Percentiles rank a stretch among this genome's conserved stretches.
phyloP scores from a whole-genome alignment of 495 filamentous ascomycete species.

The Pyrenula aspistea region DNA sequence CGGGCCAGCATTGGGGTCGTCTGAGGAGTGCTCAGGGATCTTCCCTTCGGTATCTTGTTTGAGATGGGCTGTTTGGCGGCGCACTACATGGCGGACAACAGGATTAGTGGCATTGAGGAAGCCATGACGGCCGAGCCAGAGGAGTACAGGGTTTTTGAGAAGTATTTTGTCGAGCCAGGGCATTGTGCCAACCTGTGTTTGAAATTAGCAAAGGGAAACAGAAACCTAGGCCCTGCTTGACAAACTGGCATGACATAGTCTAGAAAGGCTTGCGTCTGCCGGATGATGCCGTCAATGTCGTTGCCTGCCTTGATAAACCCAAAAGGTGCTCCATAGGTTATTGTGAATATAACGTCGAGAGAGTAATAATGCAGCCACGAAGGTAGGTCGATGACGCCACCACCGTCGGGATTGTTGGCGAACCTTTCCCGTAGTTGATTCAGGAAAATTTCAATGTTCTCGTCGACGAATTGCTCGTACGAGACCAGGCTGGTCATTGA shows the following conservation, averaged over 20 bases:
- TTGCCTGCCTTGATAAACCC: slow-evolving; percentile 24
- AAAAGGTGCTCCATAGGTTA: slow-evolving; percentile 21
- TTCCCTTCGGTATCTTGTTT: not conserved
- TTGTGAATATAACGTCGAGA: slow-evolving; percentile 25
- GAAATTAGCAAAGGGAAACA: not conserved
- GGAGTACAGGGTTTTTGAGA: slow-evolving; percentile 12
- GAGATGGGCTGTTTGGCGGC: slow-evolving; percentile 1
- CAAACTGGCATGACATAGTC: slow-evolving; percentile 2
- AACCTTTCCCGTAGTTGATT: slow-evolving; percentile 22
- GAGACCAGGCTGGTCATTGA: slow-evolving; percentile 19
- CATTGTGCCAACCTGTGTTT: slow-evolving; percentile 11
- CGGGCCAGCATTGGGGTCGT: not conserved
- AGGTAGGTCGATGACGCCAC: slow-evolving; percentile 44
- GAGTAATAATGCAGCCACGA: slow-evolving; percentile 35
- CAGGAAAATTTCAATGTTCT: slow-evolving; percentile 15
- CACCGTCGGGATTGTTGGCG: slow-evolving; percentile 7
- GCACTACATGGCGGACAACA: not conserved
- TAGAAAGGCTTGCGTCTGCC: slow-evolving; percentile 9
- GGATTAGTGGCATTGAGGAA: not conserved
- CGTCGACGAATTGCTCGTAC: slow-evolving; percentile 21
- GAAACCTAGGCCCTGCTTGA: slow-evolving; percentile 13
- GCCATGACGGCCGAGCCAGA: not conserved
- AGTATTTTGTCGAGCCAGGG: slow-evolving; percentile 23
- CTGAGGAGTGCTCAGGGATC: not conserved
- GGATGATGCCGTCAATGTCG: slow-evolving; percentile 21